phyloP scores from a whole-genome alignment of 371 early-diverging fungal species.

The Blakeslea trispora region DNA sequence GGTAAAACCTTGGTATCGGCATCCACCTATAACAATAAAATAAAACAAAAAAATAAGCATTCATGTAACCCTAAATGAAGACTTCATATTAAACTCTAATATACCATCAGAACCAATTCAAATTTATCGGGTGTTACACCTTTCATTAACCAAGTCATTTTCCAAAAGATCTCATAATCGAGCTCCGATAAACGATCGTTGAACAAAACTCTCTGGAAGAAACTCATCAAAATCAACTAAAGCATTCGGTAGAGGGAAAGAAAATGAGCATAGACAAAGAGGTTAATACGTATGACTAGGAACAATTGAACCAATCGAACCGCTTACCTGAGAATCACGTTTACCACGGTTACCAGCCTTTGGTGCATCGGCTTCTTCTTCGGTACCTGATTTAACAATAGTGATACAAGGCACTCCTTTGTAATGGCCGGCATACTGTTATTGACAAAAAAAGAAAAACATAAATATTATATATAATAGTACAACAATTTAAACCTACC shows the following conservation, averaged over 20 bases:
- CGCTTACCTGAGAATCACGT: slow-evolving; percentile 91
- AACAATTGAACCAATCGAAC: slow-evolving; percentile 1
- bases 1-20: slow-evolving; percentile 91
- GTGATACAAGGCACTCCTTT: slow-evolving; percentile 84
- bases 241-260: no score
- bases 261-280: neutral
- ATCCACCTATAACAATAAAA: slow-evolving; percentile 75
- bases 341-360: slow-evolving; percentile 98
- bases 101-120: slow-evolving; percentile 92
- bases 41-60: neutral
- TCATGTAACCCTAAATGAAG: neutral
- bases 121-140: slow-evolving; percentile 88
- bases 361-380: slow-evolving; percentile 64
- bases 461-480: neutral
- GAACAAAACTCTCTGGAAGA: slow-evolving; percentile 90
- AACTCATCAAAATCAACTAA: slow-evolving; percentile 88
- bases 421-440: slow-evolving; percentile 87
- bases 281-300: no score
- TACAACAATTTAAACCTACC: slow-evolving; percentile 23
- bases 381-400: slow-evolving; percentile 92
- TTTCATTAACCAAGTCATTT: slow-evolving; percentile 77
- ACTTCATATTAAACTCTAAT: neutral
- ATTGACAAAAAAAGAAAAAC: slow-evolving; percentile 7
- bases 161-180: slow-evolving; percentile 94
- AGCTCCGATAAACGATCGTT: slow-evolving; percentile 94